A percentile compares a stretch with the other conserved stretches of the same genome.
These are phyloP conservation scores for Alternaria ventricosa DNA, from an alignment of 2,329 filamentous ascomycete species.

Conservation along the genomic window DNA sequence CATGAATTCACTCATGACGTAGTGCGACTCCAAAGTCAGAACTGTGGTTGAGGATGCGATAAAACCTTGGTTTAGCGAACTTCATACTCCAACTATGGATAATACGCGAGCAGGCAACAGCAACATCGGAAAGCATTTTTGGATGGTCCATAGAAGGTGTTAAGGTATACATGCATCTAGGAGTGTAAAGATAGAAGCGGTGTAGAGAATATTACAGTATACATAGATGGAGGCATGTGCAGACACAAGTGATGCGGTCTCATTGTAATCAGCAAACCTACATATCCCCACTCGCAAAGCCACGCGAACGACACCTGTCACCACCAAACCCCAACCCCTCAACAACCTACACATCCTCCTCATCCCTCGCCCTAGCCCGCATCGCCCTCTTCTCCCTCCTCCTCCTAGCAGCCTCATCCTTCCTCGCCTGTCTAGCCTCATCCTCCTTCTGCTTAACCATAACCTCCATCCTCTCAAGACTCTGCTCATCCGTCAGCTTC, in stretches of 20 bases:
- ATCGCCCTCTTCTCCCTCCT: background rate
- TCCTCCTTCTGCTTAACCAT: background rate
- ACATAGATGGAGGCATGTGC: no score
- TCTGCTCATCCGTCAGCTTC: background rate
- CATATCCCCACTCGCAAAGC: no score
- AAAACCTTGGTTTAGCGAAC: background rate
- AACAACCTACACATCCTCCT: background rate
- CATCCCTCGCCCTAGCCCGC: background rate
- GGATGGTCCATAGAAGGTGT: no score
- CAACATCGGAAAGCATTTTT: no score
- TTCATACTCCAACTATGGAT: background rate
- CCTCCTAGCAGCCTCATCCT: background rate
- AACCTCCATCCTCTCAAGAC: background rate
- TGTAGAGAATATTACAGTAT: no score
- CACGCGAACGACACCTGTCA: background rate
- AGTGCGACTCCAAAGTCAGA: background rate
- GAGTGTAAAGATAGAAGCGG: no score
- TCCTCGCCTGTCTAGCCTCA: background rate
- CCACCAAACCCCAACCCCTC: background rate
- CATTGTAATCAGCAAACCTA: no score
- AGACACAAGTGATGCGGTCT: accelerated
- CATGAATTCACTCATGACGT: background rate
- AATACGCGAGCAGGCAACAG: no score
- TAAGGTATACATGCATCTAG: background rate
- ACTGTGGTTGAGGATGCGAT: background rate